Conservation (phyloP, 257 asterid species). For the Fraxinus cuspidata region DNA sequence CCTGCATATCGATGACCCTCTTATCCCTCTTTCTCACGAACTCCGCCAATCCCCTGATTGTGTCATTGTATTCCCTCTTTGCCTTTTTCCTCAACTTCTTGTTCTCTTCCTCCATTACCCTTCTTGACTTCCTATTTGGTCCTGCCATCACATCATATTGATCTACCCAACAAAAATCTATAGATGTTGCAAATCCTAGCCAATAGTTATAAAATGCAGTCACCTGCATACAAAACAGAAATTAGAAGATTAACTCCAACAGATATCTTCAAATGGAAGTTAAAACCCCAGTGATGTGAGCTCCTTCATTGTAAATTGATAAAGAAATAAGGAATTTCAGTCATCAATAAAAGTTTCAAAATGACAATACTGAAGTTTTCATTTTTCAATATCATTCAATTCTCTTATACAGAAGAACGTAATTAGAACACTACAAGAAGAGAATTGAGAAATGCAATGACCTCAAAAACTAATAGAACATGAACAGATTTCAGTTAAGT, state of each 20-base stretch:
- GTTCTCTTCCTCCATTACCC: conserved; percentile 93
- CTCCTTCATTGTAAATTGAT: neutral
- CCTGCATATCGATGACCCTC: conserved; percentile 89
- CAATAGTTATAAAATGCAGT: conserved; percentile 89
- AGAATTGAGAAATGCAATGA: neutral
- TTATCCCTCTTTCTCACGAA: conserved; percentile 94
- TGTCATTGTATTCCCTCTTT: conserved; percentile 76
- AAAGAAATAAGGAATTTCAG: neutral
- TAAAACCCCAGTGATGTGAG: neutral
- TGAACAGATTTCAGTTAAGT: neutral
- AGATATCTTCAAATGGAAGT: neutral
- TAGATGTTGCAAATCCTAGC: conserved; percentile 66
- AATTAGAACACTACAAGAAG: neutral
- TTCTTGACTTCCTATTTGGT: conserved; percentile 74
- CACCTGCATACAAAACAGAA: conserved; percentile 52
- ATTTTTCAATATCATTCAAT: neutral
- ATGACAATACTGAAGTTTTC: neutral
- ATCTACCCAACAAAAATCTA: conserved; percentile 94
- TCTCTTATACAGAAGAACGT: neutral
- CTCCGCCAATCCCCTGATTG: conserved; percentile 83
- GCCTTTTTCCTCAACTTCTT: conserved; percentile 89
- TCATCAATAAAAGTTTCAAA: conserved; percentile 6
- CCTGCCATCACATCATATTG: conserved; percentile 85
- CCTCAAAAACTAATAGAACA: neutral
- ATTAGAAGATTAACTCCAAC: conserved; percentile 6